Conservation (phyloP, 2,329 filamentous ascomycete genomes). For the Colletotrichum tabaci region DNA sequence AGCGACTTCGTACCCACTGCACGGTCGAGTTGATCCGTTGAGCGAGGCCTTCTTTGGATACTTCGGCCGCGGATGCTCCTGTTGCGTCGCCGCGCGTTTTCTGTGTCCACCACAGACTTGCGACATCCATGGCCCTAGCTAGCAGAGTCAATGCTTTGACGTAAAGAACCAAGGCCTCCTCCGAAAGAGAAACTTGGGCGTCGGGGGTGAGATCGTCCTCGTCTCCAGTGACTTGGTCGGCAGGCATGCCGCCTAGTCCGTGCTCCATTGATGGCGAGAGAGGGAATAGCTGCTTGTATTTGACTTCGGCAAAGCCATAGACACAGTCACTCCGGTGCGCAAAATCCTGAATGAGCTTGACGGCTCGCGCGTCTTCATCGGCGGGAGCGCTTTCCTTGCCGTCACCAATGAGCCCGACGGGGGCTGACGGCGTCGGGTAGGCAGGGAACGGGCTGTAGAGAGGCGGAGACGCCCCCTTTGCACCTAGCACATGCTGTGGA, state of each 20-base stretch:
- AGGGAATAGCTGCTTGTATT: slow-evolving; percentile 97
- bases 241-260: slow-evolving; percentile 74
- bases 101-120: slow-evolving; percentile 90
- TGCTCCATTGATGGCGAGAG: slow-evolving; percentile 84
- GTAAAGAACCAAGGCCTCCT: slow-evolving; percentile 95
- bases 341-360: slow-evolving; percentile 90
- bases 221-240: slow-evolving; percentile 67
- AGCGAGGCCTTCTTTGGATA: slow-evolving; percentile 55
- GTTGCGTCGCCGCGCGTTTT: slow-evolving; percentile 77
- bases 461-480: slow-evolving; percentile 79
- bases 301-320: slow-evolving; percentile 97
- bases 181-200: slow-evolving; percentile 87
- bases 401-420: slow-evolving; percentile 76
- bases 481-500: slow-evolving; percentile 70
- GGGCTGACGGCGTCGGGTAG: slow-evolving; percentile 79
- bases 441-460: slow-evolving; percentile 87
- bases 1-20: slow-evolving; percentile 93
- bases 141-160: slow-evolving; percentile 93
- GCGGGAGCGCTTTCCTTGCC: slow-evolving; percentile 71
- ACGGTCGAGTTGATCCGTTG: slow-evolving; percentile 92
- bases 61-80: slow-evolving; percentile 62
- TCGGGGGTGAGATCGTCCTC: slow-evolving; percentile 88
- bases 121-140: slow-evolving; percentile 95
- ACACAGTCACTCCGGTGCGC: slow-evolving; percentile 96
- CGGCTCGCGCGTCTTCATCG: slow-evolving; percentile 85